These are phyloP conservation scores for Keithomyces neogunnii DNA, from an alignment of 2,329 filamentous ascomycete species.

Conservation along the genomic window DNA sequence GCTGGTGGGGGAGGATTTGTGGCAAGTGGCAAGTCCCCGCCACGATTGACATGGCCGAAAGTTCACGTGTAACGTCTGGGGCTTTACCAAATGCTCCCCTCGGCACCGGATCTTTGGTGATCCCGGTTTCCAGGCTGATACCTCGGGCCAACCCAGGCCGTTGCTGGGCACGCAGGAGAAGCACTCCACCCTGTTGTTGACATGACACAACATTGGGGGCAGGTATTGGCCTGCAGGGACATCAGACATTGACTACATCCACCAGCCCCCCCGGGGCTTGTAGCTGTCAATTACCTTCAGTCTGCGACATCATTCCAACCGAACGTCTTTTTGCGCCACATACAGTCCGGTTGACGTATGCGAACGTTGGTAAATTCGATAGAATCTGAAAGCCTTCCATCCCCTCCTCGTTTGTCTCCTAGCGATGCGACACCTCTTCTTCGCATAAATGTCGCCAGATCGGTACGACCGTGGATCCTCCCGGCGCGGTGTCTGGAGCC, in stretches of 20 bases:
- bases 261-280: constrained; percentile 3
- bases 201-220: background rate
- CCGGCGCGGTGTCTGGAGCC: constrained; percentile 59
- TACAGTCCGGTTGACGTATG: background rate
- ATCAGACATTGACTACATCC: background rate
- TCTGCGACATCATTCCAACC: constrained; percentile 2
- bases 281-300: background rate
- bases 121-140: constrained; percentile 2
- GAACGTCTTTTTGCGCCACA: background rate
- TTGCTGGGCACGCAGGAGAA: constrained; percentile 8
- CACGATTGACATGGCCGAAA: background rate
- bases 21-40: background rate
- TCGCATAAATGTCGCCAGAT: constrained; percentile 50
- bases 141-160: constrained; percentile 7
- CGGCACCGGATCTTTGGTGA: constrained; percentile 9
- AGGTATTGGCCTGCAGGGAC: too few relatives aligned
- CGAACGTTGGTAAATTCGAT: background rate
- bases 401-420: constrained; percentile 9
- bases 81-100: background rate
- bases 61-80: background rate
- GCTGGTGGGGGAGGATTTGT: background rate
- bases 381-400: background rate
- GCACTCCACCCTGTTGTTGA: constrained; percentile 10
- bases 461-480: constrained; percentile 45
- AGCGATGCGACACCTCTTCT: constrained; percentile 26